Evolutionary conservation across 1,139 yeast species (phyloP).

Genomic region (Eremothecium cymbalariae): DNA sequence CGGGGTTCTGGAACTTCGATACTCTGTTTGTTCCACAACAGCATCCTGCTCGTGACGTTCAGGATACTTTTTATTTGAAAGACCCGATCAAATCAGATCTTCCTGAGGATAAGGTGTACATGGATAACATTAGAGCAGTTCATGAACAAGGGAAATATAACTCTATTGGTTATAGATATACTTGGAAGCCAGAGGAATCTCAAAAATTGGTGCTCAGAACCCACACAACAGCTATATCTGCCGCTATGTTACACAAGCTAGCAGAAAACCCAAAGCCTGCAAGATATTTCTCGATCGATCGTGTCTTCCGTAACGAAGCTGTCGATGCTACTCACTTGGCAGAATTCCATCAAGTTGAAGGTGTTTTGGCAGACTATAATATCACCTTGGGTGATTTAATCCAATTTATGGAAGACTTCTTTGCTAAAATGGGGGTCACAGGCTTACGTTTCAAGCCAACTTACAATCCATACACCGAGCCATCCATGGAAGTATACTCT

Average conservation of each 20-base stretch:
- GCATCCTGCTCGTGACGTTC: conserved; percentile 98
- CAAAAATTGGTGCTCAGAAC: conserved; percentile 90
- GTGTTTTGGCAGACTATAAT: conserved; percentile 95
- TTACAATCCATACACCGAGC: conserved; percentile 98
- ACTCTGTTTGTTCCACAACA: conserved; percentile 95
- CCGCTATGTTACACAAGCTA: conserved; percentile 76
- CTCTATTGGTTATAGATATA: conserved; percentile 95
- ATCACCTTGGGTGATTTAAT: conserved; percentile 92
- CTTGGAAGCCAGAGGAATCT: conserved; percentile 90
- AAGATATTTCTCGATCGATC: conserved; percentile 89
- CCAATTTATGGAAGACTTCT: conserved; percentile 97
- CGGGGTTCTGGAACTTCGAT: conserved; percentile 99
- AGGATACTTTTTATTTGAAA: conserved; percentile 93
- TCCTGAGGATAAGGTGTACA: conserved; percentile 73
- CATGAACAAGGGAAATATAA: conserved; percentile 90
- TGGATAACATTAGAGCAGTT: conserved; percentile 70
- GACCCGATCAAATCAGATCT: conserved; percentile 75
- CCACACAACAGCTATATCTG: conserved; percentile 91
- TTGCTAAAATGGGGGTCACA: conserved; percentile 93
- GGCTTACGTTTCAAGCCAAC: conserved; percentile 96
- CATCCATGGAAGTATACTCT: conserved; percentile 94
- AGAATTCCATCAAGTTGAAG: conserved; percentile 98
- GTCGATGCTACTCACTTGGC: conserved; percentile 99
- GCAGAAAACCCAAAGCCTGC: conserved; percentile 88
- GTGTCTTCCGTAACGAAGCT: conserved; percentile 99